Conservation (phyloP, 805 yeast genomes). For the Blastobotrys parvus region DNA sequence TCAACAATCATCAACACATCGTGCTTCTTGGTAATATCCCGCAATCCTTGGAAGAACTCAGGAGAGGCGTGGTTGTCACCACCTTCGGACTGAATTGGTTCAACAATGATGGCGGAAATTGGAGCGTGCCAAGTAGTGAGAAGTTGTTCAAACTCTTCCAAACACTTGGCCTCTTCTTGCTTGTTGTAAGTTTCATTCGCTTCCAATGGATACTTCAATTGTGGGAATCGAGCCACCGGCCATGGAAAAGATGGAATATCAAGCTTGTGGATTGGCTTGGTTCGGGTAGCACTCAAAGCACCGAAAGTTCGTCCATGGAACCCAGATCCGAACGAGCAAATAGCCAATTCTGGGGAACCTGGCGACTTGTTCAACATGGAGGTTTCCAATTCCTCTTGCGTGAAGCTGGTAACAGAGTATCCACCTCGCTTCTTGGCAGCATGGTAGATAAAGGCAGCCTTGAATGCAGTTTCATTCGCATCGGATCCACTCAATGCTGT, state of each 20-base stretch:
- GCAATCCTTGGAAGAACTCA: conserved; percentile 71
- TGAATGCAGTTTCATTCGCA: conserved; percentile 83
- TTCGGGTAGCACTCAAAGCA: conserved; percentile 81
- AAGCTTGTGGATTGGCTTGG: conserved; percentile 91
- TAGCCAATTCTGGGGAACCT: conserved; percentile 81
- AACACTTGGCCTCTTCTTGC: conserved; percentile 74
- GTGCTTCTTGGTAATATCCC: conserved; percentile 64
- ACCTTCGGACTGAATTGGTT: conserved; percentile 89
- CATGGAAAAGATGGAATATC: conserved; percentile 84
- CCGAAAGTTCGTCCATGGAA: conserved; percentile 97
- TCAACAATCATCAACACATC: conserved; percentile 69
- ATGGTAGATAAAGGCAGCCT: conserved; percentile 80
- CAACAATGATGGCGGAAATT: conserved; percentile 82
- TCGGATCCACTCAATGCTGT: conserved; percentile 78
- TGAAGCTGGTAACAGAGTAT: conserved; percentile 33
- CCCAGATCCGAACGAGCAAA: conserved; percentile 76
- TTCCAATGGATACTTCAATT: conserved; percentile 76
- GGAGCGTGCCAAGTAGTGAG: conserved; percentile 60
- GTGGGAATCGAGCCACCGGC: conserved; percentile 95
- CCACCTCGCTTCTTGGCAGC: conserved; percentile 61
- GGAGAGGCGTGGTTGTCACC: conserved; percentile 84
- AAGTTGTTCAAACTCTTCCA: conserved; percentile 63
- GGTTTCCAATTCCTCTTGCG: conserved; percentile 58
- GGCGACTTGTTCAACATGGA: conserved; percentile 81
- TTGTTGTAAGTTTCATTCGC: conserved; percentile 54